Percentiles rank a stretch among this genome's conserved stretches.
phyloP scores from a whole-genome alignment of 352 stramenopile genomes.

The Pythium scleroteichum region DNA sequence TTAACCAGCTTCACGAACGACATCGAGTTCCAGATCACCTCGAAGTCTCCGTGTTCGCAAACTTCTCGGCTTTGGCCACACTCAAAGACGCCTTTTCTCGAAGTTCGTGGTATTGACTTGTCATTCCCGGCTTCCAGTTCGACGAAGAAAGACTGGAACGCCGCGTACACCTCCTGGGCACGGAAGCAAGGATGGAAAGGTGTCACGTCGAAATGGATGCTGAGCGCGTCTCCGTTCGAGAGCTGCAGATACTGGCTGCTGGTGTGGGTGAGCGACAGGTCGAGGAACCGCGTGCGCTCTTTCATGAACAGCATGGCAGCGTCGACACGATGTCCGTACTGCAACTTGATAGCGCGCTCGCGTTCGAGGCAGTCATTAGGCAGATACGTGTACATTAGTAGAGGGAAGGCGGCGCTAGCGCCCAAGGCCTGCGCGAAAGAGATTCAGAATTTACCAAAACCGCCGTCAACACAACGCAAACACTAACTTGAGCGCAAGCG shows the following conservation, averaged over 20 bases:
- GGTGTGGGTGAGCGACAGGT: background rate
- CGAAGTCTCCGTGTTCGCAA: background rate
- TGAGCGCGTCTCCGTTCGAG: background rate
- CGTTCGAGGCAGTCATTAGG: background rate
- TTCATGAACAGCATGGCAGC: constrained; percentile 11
- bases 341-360: background rate
- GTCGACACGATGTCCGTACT: background rate
- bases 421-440: background rate
- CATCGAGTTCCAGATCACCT: background rate
- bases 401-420: background rate
- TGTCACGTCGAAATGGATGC: background rate
- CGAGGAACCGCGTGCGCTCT: constrained; percentile 8
- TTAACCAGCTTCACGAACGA: background rate
- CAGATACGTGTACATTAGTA: background rate
- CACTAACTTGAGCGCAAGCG: background rate
- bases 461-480: background rate
- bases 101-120: background rate
- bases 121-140: background rate
- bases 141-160: background rate
- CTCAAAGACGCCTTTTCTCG: background rate
- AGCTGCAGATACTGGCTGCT: background rate
- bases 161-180: background rate
- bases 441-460: no score
- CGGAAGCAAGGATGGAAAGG: background rate
- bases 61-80: background rate